Base-by-base conservation (phyloP, 2,329 filamentous ascomycete genomes). In the Penicillium carneum region DNA sequence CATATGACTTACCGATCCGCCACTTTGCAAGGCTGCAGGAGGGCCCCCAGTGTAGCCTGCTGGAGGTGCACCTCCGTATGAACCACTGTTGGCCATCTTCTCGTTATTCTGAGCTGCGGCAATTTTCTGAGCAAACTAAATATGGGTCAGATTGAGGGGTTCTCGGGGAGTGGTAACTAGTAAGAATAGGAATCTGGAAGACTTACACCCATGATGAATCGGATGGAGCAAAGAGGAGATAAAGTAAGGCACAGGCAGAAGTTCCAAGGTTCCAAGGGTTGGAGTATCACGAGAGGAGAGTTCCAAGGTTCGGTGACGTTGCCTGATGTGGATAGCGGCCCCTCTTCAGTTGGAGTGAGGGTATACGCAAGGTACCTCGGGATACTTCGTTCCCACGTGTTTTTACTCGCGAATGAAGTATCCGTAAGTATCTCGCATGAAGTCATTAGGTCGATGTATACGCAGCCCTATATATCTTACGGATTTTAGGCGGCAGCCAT, bases 1-100 rank as follows among this genome's bases (percentile, higher is more conserved):
- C 61, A 65, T 62, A 64, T 49, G 58, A 84, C 85, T 83, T 78
- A 87, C 85, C 75, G 86, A 85, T 76, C 80, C 52, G 48, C 52
- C 68, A 68, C 73, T 61, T 63, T 74, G 76, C 66, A 78, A 63
- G 45, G 71, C 64, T 57, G 75, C 59, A 58, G 76, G 78, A 71
- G 78, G 76, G 48, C 66, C 75, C 47, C 74, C 76, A 16, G 74
- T 73, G 60, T 79, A 79, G 36, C 77, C 76, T 33, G 74, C 60
- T 7, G 76, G 75, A 62, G 77, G 74, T 55, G 68, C 74, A 55
- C 73, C 76, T 48, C 67, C 71, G 61, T 76, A 76, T 23, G 68
- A 69, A 51, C 73, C 75, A 33, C 69, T 61, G 31, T 62, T 64
- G 51, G 66, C 68, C 57, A 65, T 59, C 31, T 51, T 67, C 31